Evolutionary conservation across 768 basidiomycete species (phyloP), one percentile per base, ranked within the genome.

Genomic region (Russula sp.): DNA sequence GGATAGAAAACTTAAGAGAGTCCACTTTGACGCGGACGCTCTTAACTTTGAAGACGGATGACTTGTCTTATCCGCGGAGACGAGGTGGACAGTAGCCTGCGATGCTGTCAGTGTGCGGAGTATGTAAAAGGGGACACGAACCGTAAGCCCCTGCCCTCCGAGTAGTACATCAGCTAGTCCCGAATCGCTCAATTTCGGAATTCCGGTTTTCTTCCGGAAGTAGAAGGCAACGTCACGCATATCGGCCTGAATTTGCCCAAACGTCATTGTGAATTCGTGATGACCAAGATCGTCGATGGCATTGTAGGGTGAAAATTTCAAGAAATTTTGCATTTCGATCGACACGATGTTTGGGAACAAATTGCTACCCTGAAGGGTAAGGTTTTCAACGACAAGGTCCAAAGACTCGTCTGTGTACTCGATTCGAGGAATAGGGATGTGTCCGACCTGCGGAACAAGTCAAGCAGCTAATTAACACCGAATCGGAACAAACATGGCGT

Each of bases 191-290:
- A 94, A 75, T 79, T 87, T 92, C 3, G 89, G 84, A 69, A 92
- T 83, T 3, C 92, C 92, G 6, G 79, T 82, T 83, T 94, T 95
- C 80, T 87, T 92, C 68, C 80, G 81, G 80, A 92, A 94, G 73
- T 88, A 92, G 75, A 98, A 96, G 10, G 90, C 88, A 16, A 97
- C 91, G 69, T 98, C 94, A 18, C 90, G 84, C 84, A 98, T 89
- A 69, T 97, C 94, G 6, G 90, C 89, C 73, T 98, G 94, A 69
- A 97, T 90, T 74, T 98, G 94, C 32, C 79, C 80, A 42, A 97
- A 79, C 9, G 84, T 85, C 60, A 97, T 73, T 40, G 81, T 87
- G 72, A 97, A 84, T 59, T 84, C 81, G 74, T 96, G 92, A 68
- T 82, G 81, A 32, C 79, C 74, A 67, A 84, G 79, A 72, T 92